Conservation (phyloP, 2,329 filamentous ascomycete species). For the Cryphonectria naterciae region DNA sequence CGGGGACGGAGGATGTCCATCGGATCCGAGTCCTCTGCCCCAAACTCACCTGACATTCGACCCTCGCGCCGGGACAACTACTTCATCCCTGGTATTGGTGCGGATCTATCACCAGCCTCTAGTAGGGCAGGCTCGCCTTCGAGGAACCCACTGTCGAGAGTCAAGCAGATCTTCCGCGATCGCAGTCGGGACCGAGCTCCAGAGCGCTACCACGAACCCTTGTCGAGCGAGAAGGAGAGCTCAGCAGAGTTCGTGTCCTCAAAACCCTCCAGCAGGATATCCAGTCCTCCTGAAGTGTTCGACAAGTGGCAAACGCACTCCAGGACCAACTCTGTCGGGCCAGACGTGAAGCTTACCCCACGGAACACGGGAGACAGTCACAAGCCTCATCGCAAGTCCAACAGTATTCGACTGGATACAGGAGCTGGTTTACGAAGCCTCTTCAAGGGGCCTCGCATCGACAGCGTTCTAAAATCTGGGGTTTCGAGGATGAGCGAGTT, state of each 20-base stretch:
- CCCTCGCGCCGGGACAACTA: conserved; percentile 48
- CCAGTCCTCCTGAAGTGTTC: conserved; percentile 28
- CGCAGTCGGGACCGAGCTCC: conserved; percentile 51
- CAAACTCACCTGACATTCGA: conserved; percentile 58
- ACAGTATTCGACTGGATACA: conserved; percentile 53
- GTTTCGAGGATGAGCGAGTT: conserved; percentile 62
- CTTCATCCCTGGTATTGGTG: conserved; percentile 62
- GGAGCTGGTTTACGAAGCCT: conserved; percentile 69
- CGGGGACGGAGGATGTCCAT: conserved; percentile 43
- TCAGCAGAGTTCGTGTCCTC: conserved; percentile 17
- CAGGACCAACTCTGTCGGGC: conserved; percentile 43
- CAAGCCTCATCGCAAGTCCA: conserved; percentile 53
- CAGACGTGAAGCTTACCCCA: conserved; percentile 41
- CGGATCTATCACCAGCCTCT: conserved; percentile 64
- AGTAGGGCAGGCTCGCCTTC: conserved; percentile 66
- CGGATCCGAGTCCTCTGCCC: conserved; percentile 51
- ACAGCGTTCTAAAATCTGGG: conserved; percentile 67
- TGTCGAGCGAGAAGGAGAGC: conserved; percentile 40
- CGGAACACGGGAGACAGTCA: conserved; percentile 50
- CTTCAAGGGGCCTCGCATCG: conserved; percentile 77
- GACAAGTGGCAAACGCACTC: conserved; percentile 35
- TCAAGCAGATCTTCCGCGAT: conserved; percentile 60
- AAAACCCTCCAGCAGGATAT: conserved; percentile 10
- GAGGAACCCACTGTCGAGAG: conserved; percentile 61
- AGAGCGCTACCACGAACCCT: conserved; percentile 37